These are phyloP conservation scores for Arctium lappa DNA, from an alignment of 129 eudicot species.

Conservation along the genomic window DNA sequence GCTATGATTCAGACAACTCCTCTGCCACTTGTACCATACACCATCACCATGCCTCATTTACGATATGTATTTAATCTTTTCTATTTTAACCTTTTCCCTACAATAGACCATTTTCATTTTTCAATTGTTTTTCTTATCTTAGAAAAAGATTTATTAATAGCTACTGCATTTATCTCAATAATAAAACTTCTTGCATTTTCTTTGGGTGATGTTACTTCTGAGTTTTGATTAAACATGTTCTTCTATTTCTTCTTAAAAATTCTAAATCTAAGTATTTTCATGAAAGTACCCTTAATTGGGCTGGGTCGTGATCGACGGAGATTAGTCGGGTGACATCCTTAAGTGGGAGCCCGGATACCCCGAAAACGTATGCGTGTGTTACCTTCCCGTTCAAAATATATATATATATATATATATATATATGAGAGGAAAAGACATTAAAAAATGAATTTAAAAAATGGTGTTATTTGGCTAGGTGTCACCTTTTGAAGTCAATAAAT, in stretches of 20 bases:
- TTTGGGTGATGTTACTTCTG: neutral
- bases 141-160: too few relatives aligned
- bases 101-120: neutral
- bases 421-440: too few relatives aligned
- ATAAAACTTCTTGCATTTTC: neutral
- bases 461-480: constrained; percentile 6
- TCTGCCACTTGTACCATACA: constrained; percentile 13
- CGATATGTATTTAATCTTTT: neutral
- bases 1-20: constrained; percentile 17
- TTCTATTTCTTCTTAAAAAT: neutral
- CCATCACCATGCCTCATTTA: constrained; percentile 4
- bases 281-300: too few relatives aligned
- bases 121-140: neutral
- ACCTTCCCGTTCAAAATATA: too few relatives aligned
- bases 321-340: too few relatives aligned
- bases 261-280: neutral
- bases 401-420: too few relatives aligned
- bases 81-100: neutral
- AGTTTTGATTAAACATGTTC: neutral
- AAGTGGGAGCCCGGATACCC: too few relatives aligned
- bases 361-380: too few relatives aligned
- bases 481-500: constrained; percentile 14
- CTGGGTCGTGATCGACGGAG: too few relatives aligned
- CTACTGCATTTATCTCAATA: neutral
- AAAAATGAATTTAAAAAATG: neutral